A percentile compares a stretch with the other conserved stretches of the same genome.
Conservation (phyloP, 31 red algal genomes). For the Asparagopsis taxiformis region DNA sequence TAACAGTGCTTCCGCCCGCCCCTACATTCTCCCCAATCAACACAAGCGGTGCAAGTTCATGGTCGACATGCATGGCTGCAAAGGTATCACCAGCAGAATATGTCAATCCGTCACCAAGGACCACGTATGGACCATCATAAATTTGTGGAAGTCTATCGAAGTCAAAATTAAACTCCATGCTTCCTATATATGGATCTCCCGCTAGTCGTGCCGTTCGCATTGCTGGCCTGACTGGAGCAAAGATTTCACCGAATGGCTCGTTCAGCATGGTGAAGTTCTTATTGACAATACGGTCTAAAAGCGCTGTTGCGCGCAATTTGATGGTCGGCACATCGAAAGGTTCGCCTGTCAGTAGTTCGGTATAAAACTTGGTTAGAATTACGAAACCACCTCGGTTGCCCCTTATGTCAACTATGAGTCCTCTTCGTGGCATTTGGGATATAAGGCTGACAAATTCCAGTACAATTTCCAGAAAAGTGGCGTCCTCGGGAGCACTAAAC, state of each 20-base stretch:
- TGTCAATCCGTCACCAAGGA: not conserved
- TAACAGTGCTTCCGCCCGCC: not conserved
- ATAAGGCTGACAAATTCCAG: not conserved
- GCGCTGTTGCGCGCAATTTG: not conserved
- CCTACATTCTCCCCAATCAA: not conserved
- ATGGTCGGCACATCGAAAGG: not conserved
- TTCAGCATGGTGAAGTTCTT: not conserved
- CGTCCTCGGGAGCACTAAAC: constrained; percentile 1
- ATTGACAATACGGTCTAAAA: not conserved
- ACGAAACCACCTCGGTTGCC: not conserved
- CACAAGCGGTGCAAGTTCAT: not conserved
- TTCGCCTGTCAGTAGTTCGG: not conserved
- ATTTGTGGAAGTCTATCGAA: not conserved
- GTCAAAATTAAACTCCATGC: not conserved
- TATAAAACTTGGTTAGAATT: not conserved
- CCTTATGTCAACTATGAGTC: constrained; percentile 15
- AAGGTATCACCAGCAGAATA: constrained; percentile 6
- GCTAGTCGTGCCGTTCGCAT: not conserved
- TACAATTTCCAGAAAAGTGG: not conserved
- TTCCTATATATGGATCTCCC: constrained; percentile 1
- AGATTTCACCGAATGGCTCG: not conserved
- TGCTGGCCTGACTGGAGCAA: not conserved
- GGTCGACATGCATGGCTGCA: not conserved
- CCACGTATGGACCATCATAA: not conserved
- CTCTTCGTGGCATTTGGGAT: not conserved